Percentiles rank a stretch among this genome's conserved stretches.
Conservation (phyloP, 2,329 filamentous ascomycete genomes). For the Botrytis pseudocinerea region DNA sequence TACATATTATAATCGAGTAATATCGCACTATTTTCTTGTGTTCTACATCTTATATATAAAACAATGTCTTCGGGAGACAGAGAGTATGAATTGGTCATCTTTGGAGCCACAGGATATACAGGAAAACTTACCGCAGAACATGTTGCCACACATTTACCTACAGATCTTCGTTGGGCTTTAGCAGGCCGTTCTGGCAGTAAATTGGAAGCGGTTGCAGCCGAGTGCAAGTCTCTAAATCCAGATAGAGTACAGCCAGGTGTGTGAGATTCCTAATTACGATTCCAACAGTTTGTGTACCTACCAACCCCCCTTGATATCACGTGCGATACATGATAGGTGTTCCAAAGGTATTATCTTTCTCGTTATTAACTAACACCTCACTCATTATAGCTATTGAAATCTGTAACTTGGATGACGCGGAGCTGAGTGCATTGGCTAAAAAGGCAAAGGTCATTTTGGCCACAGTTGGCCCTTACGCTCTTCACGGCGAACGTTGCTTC, state of each 20-base stretch:
- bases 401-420: slow-evolving; percentile 48
- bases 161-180: slow-evolving; percentile 82
- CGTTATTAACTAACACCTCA: neutral
- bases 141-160: slow-evolving; percentile 68
- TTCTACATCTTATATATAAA: neutral
- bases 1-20: neutral
- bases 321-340: neutral
- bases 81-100: slow-evolving; percentile 64
- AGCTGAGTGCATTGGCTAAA: slow-evolving; percentile 52
- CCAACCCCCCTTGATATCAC: neutral
- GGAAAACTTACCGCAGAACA: slow-evolving; percentile 76
- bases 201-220: slow-evolving; percentile 65
- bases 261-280: slow-evolving; percentile 27
- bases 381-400: slow-evolving; percentile 52
- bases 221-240: slow-evolving; percentile 65
- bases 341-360: neutral
- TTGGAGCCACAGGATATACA: slow-evolving; percentile 79
- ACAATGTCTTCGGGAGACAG: slow-evolving; percentile 28
- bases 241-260: slow-evolving; percentile 71
- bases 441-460: slow-evolving; percentile 59
- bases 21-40: neutral
- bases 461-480: slow-evolving; percentile 59
- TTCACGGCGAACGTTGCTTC: slow-evolving; percentile 59
- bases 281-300: neutral
- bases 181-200: slow-evolving; percentile 80